Conservation (phyloP, 148 eudicot species). For the Suaeda aralocaspica region DNA sequence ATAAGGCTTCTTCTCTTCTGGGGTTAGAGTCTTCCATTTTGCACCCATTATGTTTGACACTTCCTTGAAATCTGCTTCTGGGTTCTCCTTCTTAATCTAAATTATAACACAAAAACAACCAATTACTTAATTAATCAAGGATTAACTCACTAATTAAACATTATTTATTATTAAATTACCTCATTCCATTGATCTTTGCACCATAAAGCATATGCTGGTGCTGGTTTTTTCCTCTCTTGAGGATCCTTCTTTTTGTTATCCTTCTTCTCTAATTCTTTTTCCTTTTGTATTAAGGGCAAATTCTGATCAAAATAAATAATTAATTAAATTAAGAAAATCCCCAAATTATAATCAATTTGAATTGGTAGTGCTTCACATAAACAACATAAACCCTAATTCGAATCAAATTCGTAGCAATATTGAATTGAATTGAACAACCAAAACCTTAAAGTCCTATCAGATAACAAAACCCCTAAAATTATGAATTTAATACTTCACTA, state of each 20-base stretch:
- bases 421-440: too few species aligned
- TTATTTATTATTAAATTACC: constrained; percentile 27
- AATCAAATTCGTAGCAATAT: not conserved
- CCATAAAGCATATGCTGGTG: constrained; percentile 74
- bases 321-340: not conserved
- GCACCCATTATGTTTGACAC: constrained; percentile 63
- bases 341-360: not conserved
- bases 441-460: not conserved
- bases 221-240: constrained; percentile 60
- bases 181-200: constrained; percentile 93
- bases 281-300: constrained; percentile 46
- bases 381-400: not conserved
- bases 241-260: constrained; percentile 69
- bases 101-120: not conserved
- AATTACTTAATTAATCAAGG: not conserved
- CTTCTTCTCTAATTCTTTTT: constrained; percentile 57
- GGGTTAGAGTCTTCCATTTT: constrained; percentile 71
- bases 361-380: not conserved
- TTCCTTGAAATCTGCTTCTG: constrained; percentile 83
- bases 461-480: not conserved
- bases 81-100: constrained; percentile 75
- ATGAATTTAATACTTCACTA: too few species aligned
- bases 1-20: constrained; percentile 90
- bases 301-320: constrained; percentile 31
- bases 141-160: not conserved